A percentile compares a stretch with the other conserved stretches of the same genome.
Conservation (phyloP, 331 rosid species). For the Acacia concinna region DNA sequence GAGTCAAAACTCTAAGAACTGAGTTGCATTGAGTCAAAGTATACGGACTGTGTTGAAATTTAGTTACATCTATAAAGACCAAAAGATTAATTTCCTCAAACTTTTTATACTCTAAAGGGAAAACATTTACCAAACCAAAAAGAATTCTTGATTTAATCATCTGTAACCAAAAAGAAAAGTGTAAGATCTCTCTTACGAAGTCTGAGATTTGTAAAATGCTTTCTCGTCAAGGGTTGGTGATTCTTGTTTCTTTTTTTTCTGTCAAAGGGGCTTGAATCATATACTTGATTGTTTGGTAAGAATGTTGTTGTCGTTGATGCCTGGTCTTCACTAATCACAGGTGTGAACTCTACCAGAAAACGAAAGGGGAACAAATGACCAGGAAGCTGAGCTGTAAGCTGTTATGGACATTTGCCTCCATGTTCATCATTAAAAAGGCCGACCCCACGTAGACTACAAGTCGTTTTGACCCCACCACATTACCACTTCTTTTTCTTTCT, state of each 20-base stretch:
- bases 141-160: no score
- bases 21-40: no score
- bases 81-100: no score
- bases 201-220: background rate
- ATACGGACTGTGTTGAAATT: no score
- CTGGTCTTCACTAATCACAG: background rate
- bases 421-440: background rate
- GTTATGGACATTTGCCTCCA: background rate
- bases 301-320: background rate
- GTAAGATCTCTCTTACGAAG: background rate
- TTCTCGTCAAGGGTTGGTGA: background rate
- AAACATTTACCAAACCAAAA: no score
- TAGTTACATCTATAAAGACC: no score
- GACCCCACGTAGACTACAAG: background rate
- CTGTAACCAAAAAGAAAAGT: no score
- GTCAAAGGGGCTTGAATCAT: background rate
- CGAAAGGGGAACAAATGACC: no score
- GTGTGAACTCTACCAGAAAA: background rate
- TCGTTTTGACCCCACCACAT: background rate
- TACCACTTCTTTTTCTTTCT: no score
- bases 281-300: background rate
- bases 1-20: no score
- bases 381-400: background rate
- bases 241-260: background rate
- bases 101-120: no score